Percentiles rank a stretch among this genome's conserved stretches.
Conservation (phyloP, 345 rosid genomes). For the Durio zibethinus region DNA sequence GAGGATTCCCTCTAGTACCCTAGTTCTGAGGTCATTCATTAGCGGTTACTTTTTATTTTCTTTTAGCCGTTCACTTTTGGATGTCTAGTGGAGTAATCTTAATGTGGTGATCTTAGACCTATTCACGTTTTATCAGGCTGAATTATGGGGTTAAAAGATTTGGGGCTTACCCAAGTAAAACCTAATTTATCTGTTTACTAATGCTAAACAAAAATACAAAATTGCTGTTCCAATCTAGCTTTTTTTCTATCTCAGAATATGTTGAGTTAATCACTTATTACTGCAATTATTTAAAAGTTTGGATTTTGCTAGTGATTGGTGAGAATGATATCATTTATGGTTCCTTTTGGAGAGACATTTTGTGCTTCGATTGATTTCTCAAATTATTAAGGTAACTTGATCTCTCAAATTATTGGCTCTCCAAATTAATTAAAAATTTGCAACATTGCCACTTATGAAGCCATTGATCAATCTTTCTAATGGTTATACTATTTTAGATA, state of each 20-base stretch:
- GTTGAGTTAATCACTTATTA: background rate
- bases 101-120: background rate
- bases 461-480: slow-evolving; percentile 18
- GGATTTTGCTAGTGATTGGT: slow-evolving; percentile 1
- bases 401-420: background rate
- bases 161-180: background rate
- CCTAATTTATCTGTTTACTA: background rate
- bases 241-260: background rate
- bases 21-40: background rate
- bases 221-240: background rate
- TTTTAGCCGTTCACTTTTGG: background rate
- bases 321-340: slow-evolving; percentile 14
- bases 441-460: background rate
- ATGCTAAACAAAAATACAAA: background rate
- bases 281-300: background rate
- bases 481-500: slow-evolving; percentile 47
- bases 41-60: background rate
- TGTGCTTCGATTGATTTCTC: slow-evolving; percentile 93
- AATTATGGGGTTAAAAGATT: background rate
- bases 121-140: background rate
- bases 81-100: background rate
- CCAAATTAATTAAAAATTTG: background rate
- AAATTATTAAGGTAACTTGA: slow-evolving; percentile 76
- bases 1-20: background rate
- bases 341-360: slow-evolving; percentile 83